Evolutionary conservation across 2,329 filamentous ascomycete species (phyloP).

Genomic region (Scedosporium aurantiacum): DNA sequence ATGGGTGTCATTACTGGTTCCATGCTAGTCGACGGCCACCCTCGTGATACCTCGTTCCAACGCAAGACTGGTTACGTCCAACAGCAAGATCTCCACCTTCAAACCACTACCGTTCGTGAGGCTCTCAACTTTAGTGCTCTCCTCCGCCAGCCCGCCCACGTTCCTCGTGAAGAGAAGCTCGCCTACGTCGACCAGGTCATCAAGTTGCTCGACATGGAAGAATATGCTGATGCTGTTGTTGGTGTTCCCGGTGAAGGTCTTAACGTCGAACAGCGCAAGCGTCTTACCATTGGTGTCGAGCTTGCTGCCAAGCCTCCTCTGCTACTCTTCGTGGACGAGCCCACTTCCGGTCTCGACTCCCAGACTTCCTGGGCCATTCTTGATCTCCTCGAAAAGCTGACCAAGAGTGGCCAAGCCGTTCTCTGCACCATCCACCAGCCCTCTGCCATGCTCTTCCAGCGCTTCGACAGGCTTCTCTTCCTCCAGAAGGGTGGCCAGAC

Average conservation of each 20-base stretch:
- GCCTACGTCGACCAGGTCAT: slow-evolving; percentile 87
- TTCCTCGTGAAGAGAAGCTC: slow-evolving; percentile 66
- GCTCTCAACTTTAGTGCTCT: slow-evolving; percentile 77
- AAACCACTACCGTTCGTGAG: slow-evolving; percentile 78
- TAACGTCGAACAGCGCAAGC: slow-evolving; percentile 60
- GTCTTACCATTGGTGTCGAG: slow-evolving; percentile 92
- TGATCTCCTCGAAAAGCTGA: slow-evolving; percentile 78
- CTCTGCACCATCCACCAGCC: slow-evolving; percentile 97
- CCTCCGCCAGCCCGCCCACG: slow-evolving; percentile 68
- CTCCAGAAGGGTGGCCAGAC: slow-evolving; percentile 64
- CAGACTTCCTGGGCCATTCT: slow-evolving; percentile 92
- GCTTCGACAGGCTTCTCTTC: slow-evolving; percentile 74
- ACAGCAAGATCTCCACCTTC: slow-evolving; percentile 81
- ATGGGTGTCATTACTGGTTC: slow-evolving; percentile 84
- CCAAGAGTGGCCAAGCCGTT: slow-evolving; percentile 80
- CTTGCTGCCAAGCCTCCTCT: slow-evolving; percentile 83
- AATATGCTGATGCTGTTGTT: slow-evolving; percentile 82
- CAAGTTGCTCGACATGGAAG: slow-evolving; percentile 78
- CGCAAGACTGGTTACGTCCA: slow-evolving; percentile 88
- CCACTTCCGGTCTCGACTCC: slow-evolving; percentile 85
- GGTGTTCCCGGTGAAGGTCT: slow-evolving; percentile 83
- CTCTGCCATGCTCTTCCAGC: slow-evolving; percentile 89
- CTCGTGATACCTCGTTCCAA: slow-evolving; percentile 73
- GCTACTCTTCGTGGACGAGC: slow-evolving; percentile 87
- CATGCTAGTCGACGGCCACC: slow-evolving; percentile 57